Base-by-base conservation (phyloP, 2,329 filamentous ascomycete genomes). In the Waltergamsia citrina region DNA sequence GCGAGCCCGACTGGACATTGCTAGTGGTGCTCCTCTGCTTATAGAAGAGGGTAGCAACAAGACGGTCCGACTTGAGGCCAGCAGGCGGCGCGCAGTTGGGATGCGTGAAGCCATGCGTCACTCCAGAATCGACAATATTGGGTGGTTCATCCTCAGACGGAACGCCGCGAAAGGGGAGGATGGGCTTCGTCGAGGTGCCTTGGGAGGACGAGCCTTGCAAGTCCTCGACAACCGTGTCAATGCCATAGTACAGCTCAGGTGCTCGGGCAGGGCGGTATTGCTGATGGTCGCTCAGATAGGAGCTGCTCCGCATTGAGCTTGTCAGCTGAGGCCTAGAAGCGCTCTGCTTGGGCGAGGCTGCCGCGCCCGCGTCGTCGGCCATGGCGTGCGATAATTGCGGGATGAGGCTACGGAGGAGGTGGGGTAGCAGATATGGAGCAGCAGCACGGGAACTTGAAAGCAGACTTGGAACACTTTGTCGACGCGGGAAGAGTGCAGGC, bases 31-130 rank as follows among this genome's bases (percentile, higher is more conserved):
- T 48, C 42, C 39, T 53, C 51, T 48, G 59, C 53, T 74, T 76
- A 62, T 81, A 81, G 51, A 80, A 71, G 31, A 81, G 58, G 1
- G 77, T 81, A 7, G 74, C 77, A 21, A 81, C 60, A 32, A 81
- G 59, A 33, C 69, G 63, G 41, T 71, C 63, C 15, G 65, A 62
- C 35, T 51, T 50, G 14, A 57, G 51, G 15, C 74, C 74, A 5
- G 59, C 51, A 1, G 59, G 45, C 6, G 74, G 69, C 24, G 70
- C 69, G 47, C 77, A 81, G 51, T 78, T 75, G 25, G 71, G 67
- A 44, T 81, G 77, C 23, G 74, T 74, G 43, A 78, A 65, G 44
- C 67, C 68, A 53, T 81, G 75, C 48, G 62, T 73, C 44, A 80
- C 52, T 29, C 76, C 76, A 48, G 68, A 74, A 43, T 81, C 74